These are phyloP conservation scores for Epicoccum sorghinum DNA, from an alignment of 2,329 filamentous ascomycete species.

Conservation along the genomic window DNA sequence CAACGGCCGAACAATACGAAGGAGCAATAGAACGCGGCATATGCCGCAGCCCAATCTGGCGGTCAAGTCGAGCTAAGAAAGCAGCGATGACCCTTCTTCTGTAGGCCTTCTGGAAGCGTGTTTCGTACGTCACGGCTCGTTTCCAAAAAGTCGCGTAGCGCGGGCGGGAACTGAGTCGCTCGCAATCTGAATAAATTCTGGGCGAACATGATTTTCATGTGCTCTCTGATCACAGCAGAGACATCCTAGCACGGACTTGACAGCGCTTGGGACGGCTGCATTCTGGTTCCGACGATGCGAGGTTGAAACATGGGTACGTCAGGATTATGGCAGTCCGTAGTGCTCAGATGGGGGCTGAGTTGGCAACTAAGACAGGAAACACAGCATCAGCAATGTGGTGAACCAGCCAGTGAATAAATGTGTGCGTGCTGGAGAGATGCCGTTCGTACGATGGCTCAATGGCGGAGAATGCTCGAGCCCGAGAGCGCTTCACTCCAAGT, in stretches of 20 bases:
- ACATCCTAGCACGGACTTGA: constrained; percentile 21
- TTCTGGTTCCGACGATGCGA: constrained; percentile 31
- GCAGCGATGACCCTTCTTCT: constrained; percentile 17
- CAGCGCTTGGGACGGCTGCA: constrained; percentile 24
- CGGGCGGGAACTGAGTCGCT: constrained; percentile 19
- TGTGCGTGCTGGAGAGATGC: constrained; percentile 5
- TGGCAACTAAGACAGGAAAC: constrained; percentile 26
- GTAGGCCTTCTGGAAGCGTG: constrained; percentile 25
- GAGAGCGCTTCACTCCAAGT: neutral
- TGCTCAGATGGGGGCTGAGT: constrained; percentile 24
- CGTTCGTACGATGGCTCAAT: constrained; percentile 7
- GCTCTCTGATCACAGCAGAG: constrained; percentile 23
- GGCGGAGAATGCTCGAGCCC: constrained; percentile 1
- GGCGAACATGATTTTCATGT: constrained; percentile 23
- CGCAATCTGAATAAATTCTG: neutral
- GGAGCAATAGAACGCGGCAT: constrained; percentile 7
- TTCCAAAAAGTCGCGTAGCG: constrained; percentile 28
- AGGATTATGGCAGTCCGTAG: constrained; percentile 26
- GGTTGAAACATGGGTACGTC: constrained; percentile 37
- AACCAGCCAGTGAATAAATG: constrained; percentile 16
- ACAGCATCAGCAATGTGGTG: constrained; percentile 30
- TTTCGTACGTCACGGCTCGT: constrained; percentile 19
- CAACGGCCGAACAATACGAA: constrained; percentile 4
- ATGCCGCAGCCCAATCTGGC: constrained; percentile 9
- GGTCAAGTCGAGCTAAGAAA: constrained; percentile 11